Evolutionary conservation across 2,329 filamentous ascomycete species (phyloP).

Genomic region (Fusarium newnesense): DNA sequence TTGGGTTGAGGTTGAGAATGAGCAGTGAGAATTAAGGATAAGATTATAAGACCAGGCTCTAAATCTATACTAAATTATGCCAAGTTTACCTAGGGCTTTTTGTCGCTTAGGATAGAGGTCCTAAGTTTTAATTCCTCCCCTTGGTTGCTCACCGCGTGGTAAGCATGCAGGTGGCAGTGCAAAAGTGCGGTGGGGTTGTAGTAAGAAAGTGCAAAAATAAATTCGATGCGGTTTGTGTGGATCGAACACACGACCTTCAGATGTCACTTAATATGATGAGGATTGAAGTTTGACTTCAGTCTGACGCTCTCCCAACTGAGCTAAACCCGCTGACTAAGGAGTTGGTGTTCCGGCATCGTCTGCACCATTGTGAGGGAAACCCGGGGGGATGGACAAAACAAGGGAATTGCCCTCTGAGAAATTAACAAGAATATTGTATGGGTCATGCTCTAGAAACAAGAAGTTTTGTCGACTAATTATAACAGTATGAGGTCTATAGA

Average conservation of each 20-base stretch:
- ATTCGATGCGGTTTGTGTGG: slow-evolving; percentile 16
- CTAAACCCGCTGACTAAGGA: slow-evolving; percentile 25
- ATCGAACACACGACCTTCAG: slow-evolving; percentile 31
- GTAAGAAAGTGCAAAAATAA: neutral
- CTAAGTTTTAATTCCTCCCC: too few relatives aligned
- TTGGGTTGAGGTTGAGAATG: too few relatives aligned
- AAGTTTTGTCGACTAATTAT: too few relatives aligned
- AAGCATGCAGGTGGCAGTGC: neutral
- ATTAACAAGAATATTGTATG: rapidly evolving
- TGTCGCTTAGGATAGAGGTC: too few relatives aligned
- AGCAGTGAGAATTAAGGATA: too few relatives aligned
- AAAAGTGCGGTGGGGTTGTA: rapidly evolving
- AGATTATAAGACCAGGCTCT: too few relatives aligned
- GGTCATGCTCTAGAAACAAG: too few relatives aligned
- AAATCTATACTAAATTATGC: too few relatives aligned
- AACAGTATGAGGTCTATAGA: neutral
- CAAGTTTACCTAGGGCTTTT: too few relatives aligned
- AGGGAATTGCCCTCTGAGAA: rapidly evolving
- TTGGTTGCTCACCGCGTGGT: neutral
- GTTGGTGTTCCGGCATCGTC: rapidly evolving
- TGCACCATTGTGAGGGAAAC: neutral
- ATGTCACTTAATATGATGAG: slow-evolving; percentile 7
- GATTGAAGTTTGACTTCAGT: slow-evolving; percentile 29
- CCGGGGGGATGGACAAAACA: rapidly evolving
- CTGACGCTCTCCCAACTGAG: slow-evolving; percentile 30